Evolutionary conservation across 257 asterid genomes (phyloP), one percentile per base, ranked within the genome.

Genomic region (Osmanthus fragrans): DNA sequence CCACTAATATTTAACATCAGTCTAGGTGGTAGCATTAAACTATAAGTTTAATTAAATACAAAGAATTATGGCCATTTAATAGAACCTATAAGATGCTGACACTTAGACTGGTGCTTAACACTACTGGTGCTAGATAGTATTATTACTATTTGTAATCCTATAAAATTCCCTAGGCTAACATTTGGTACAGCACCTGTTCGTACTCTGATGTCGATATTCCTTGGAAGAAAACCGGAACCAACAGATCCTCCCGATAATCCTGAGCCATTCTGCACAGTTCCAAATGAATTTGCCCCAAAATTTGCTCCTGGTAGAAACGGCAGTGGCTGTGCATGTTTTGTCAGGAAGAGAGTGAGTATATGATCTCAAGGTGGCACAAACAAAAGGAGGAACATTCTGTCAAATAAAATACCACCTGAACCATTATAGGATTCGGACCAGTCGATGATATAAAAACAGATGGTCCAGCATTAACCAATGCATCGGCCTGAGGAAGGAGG

Each of bases 341-440:
- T 18, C 63, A 36, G 32, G 77, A 71, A 71, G 72, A 69, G 25
- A 72, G 64, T 78, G 77, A 88, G 80, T 7, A 80, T 45, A 70
- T 69, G n/a, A 72, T 80, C 77, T 45, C 32, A 36, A 45, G 18
- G 47, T 40, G 78, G 71, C 49, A 65, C 40, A 77, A 74, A 23
- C 30, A 40, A 54, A 19, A 42, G 74, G 11, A 66, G 74, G 73
- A n/a, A 70, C 33, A 64, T 76, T 30, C 36, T 72, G 27, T 32
- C 18, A 40, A 73, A 70, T 16, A 39, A 72, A 73, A 36, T 51
- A 87, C 56, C 82, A 93, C 99, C 97, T 95, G 99, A 84, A 95
- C 99, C 99, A 93, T 95, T 78, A 95, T 91, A 29, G 98, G 99
- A 80, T 92, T 93, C 70, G 98, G 98, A 70, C 97, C 98, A 9